Conservation (phyloP, 2,329 filamentous ascomycete species). For the Coniochaeta pulveracea region DNA sequence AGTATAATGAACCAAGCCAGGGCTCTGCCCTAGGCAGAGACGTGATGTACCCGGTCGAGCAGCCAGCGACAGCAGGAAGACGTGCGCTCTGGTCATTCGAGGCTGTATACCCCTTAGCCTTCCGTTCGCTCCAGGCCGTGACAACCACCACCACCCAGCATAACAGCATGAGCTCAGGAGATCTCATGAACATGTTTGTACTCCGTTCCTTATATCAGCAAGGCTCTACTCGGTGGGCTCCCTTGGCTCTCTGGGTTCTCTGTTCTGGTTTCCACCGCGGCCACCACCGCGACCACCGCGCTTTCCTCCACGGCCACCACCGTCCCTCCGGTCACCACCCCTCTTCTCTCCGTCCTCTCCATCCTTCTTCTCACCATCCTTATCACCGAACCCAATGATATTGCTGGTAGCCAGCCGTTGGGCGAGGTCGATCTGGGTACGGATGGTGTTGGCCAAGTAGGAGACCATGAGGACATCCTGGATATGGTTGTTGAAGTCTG, state of each 20-base stretch:
- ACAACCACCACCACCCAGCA: too few species aligned
- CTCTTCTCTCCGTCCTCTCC: conserved; percentile 35
- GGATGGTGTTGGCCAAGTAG: conserved; percentile 96
- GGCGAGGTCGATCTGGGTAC: conserved; percentile 96
- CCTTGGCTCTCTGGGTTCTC: conserved; percentile 37
- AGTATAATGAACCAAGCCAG: too few species aligned
- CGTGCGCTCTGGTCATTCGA: too few species aligned
- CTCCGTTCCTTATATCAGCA: too few species aligned
- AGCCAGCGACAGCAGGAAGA: too few species aligned
- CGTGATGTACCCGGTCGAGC: too few species aligned
- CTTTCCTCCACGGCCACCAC: conserved; percentile 29
- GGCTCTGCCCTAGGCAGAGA: too few species aligned
- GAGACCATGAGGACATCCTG: conserved; percentile 97
- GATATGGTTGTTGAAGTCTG: conserved; percentile 99
- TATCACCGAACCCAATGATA: conserved; percentile 38
- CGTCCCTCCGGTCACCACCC: conserved; percentile 24
- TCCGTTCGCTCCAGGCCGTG: too few species aligned
- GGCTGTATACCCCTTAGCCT: too few species aligned
- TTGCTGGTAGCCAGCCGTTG: conserved; percentile 82
- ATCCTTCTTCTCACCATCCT: conserved; percentile 29
- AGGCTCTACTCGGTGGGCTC: conserved; percentile 22
- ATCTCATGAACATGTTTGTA: too few species aligned
- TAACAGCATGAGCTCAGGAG: too few species aligned
- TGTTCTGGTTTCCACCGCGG: conserved; percentile 36
- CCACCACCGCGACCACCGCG: conserved; percentile 29